Evolutionary conservation across 495 filamentous ascomycete genomes (phyloP).

Genomic region (Talaromyces trachyspermus): DNA sequence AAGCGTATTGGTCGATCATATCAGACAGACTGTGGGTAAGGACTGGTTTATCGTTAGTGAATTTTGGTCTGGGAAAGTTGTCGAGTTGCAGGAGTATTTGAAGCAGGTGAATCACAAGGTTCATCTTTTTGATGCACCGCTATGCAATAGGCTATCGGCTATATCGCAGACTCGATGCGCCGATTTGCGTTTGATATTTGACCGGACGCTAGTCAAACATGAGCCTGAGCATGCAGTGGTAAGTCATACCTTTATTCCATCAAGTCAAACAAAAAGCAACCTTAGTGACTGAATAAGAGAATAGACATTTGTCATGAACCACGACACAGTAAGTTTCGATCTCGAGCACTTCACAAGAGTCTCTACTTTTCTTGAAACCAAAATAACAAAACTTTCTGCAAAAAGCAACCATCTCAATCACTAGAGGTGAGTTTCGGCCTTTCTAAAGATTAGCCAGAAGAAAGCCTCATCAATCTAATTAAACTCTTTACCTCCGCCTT

Average conservation of each 20-base stretch:
- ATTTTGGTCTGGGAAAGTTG: constrained; percentile 58
- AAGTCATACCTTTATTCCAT: constrained; percentile 14
- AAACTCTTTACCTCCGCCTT: constrained; percentile 3
- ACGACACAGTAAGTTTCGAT: constrained; percentile 33
- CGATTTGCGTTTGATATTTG: constrained; percentile 56
- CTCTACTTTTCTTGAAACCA: background rate
- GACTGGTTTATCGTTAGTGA: constrained; percentile 66
- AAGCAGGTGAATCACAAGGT: constrained; percentile 51
- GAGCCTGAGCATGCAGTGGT: constrained; percentile 59
- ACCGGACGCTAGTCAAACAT: constrained; percentile 49
- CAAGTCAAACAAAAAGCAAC: background rate
- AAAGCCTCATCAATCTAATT: constrained; percentile 7
- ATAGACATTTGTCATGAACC: constrained; percentile 38
- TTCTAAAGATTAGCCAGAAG: background rate
- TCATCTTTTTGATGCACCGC: constrained; percentile 59
- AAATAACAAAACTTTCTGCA: constrained; percentile 21
- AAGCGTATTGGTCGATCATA: constrained; percentile 46
- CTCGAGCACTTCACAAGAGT: no score
- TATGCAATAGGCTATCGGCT: constrained; percentile 56
- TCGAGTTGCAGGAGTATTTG: constrained; percentile 49
- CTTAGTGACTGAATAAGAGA: background rate
- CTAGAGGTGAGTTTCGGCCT: constrained; percentile 34
- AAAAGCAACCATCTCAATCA: constrained; percentile 55
- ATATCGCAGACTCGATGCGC: constrained; percentile 42
- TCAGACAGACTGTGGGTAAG: constrained; percentile 40